Evolutionary conservation across 257 asterid genomes (phyloP), one percentile per base, ranked within the genome.

Genomic region (Forsythia viridissima): DNA sequence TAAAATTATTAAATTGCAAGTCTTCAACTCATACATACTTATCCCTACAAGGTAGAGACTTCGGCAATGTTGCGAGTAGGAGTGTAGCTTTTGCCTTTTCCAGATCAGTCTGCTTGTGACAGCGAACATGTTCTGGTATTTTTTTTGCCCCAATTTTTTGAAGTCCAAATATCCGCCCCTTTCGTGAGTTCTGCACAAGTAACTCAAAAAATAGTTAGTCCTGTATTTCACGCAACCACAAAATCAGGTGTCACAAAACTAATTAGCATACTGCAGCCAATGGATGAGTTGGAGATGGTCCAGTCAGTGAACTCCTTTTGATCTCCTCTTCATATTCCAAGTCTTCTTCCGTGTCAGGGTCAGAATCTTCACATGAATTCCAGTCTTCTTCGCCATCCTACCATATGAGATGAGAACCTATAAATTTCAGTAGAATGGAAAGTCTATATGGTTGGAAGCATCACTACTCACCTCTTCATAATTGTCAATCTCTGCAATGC

Each of bases 31-130:
- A 69, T 48, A 88, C 97, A 46, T 89, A 95, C 99, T 87, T 93
- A 86, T 88, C 88, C 83, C 99, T 86, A 67, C 99, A 92, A 61
- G 99, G 97, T 63, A 91, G 91, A 86, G 94, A 91, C 85, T 95
- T 91, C 12, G 98, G 98, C 81, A 95, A 78, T 12, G 97, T 89
- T 72, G 97, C 99, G 81, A 95, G 92, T 75, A 93, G 83, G 79
- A 95, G 98, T 43, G 92, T 87, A 77, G 94, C 88, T 85, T 95
- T 95, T 82, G 98, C 99, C 86, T 86, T 91, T 80, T 91, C 98
- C 84, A 93, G 84, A 76, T 91, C 99, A 68, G 96, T 92, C 87
- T 92, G 92, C 89, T 91, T 93, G 88, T 84, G 99, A 71, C 84
- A 85, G 80, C 99, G 90, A 76, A 88, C 91, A 70, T 93, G 97